These are phyloP conservation scores for Magnolia changhungtana DNA, from an alignment of 164 flowering plant species.

Conservation along the genomic window DNA sequence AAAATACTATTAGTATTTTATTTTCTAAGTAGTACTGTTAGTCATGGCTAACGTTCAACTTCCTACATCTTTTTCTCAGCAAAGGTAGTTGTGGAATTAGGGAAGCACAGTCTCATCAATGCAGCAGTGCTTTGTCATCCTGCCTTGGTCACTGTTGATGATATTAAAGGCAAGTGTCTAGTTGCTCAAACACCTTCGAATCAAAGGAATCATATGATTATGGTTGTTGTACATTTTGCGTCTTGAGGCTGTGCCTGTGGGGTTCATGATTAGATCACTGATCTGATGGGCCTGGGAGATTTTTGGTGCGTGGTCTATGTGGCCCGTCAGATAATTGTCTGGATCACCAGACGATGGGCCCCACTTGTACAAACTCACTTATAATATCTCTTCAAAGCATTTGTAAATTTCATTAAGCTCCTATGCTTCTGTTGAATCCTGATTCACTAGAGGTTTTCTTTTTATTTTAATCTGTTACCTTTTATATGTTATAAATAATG, in stretches of 20 bases:
- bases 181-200: background rate
- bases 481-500: background rate
- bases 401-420: background rate
- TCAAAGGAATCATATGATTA: background rate
- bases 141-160: conserved; percentile 56
- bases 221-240: background rate
- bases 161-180: conserved; percentile 49
- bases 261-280: background rate
- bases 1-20: too few species aligned
- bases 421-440: background rate
- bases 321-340: background rate
- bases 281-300: background rate
- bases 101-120: conserved; percentile 44
- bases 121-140: conserved; percentile 73
- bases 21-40: background rate
- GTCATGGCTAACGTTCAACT: background rate
- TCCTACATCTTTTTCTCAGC: conserved; percentile 32
- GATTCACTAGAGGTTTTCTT: too few species aligned
- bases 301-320: too few species aligned
- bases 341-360: background rate
- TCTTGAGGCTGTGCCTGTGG: background rate
- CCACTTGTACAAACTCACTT: background rate
- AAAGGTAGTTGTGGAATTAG: conserved; percentile 60
- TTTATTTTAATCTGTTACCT: background rate
- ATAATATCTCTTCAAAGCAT: background rate